Evolutionary conservation across 139 green algal species (phyloP), one percentile per base, ranked within the genome.

Genomic region (Pleodorina starrii): DNA sequence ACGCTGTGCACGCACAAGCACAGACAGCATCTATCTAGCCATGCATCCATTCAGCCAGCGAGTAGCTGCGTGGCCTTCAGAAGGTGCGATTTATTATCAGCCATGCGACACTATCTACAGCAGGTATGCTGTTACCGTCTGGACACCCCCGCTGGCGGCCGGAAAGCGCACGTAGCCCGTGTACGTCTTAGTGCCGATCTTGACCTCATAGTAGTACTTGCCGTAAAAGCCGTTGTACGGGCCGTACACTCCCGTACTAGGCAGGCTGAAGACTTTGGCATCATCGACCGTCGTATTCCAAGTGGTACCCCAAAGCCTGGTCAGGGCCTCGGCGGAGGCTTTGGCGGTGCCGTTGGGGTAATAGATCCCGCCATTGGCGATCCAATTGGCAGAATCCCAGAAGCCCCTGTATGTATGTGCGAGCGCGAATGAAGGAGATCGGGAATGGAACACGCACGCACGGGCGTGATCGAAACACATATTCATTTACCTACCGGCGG

Each of bases 171-270:
- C 78, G 6, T 40, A 54, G 1, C 78, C 78, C 17, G 51, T 74
- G 78, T 74, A 85, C 35, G 3, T 36, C 54, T 74, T 73, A 1
- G 32, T 21, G 19, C 54, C 36, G 1, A 54, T 23, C 5, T 17
- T 85, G 0, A 54, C 51, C 5, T 72, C 54, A 35, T 74, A 85
- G 51, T 54, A 36, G 54, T 85, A 85, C 78, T 85, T 85, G 51
- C 78, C 78, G 54, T 85, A 85, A 38, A 85, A 85, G 2, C 78
- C 78, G 19, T 38, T 59, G 36, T 51, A 74, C 35, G 76, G 48
- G 5, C 46, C 75, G 75, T 69, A 83, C 75, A 48, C 2, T 1
- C 35, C 51, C 14, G 38, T 74, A 57, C 9, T 40, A 17, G 51
- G 35, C 19, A 73, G 51, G 2, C 2, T 19, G 17, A n/a, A n/a